A percentile compares a stretch with the other conserved stretches of the same genome.
Evolutionary conservation across 306 rosid genomes (phyloP).

Genomic region (Rosa chinensis): DNA sequence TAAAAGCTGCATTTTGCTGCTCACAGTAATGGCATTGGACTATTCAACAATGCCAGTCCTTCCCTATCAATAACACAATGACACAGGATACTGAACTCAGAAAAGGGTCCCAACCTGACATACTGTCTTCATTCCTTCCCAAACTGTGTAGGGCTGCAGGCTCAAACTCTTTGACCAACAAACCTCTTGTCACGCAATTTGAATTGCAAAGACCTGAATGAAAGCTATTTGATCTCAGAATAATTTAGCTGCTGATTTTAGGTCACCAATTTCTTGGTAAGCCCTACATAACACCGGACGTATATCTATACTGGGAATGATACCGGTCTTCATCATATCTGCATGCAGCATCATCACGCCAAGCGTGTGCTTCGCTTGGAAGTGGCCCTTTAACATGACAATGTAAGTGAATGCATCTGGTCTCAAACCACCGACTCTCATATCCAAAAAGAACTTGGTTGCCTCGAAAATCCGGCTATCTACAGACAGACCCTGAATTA

Average conservation of each 20-base stretch:
- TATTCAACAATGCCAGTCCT: neutral
- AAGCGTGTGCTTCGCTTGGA: conserved; percentile 43
- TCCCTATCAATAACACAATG: neutral
- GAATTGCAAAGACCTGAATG: conserved; percentile 8
- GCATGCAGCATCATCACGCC: conserved; percentile 74
- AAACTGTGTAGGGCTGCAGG: neutral
- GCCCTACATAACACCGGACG: conserved; percentile 38
- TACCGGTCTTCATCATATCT: conserved; percentile 63
- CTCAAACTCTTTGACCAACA: neutral
- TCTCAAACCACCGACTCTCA: conserved; percentile 54
- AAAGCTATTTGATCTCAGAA: conserved; percentile 31
- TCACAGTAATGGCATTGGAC: neutral
- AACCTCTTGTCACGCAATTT: neutral
- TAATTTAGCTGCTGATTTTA: conserved; percentile 35
- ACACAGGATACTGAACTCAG: neutral
- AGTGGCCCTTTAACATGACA: conserved; percentile 51
- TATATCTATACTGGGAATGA: conserved; percentile 39
- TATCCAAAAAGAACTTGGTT: conserved; percentile 53
- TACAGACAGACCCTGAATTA: conserved; percentile 65
- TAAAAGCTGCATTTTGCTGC: neutral
- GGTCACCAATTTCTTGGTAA: conserved; percentile 42
- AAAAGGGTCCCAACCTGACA: neutral
- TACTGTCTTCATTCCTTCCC: neutral
- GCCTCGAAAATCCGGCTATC: conserved; percentile 64
- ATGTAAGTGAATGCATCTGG: conserved; percentile 52